Percentiles rank a stretch among this genome's conserved stretches.
These are phyloP conservation scores for Syzygium oleosum DNA, from an alignment of 345 rosid genomes.

Conservation along the genomic window DNA sequence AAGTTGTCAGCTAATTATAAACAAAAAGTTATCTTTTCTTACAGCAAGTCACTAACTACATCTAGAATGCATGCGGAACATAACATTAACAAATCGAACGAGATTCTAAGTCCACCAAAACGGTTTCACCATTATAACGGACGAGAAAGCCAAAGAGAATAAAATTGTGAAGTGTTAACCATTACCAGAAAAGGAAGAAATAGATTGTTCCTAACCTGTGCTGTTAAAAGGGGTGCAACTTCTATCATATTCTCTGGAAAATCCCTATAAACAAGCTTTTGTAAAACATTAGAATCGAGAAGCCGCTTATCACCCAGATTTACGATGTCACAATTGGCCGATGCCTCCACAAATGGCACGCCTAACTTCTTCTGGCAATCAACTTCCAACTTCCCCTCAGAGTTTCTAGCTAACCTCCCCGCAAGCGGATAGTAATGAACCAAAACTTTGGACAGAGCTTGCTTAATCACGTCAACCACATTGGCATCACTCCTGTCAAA, in stretches of 20 bases:
- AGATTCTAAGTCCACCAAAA: neutral
- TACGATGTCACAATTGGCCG: conserved; percentile 23
- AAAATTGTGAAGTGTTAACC: neutral
- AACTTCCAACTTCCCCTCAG: conserved; percentile 17
- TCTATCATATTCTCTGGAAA: neutral
- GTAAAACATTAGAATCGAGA: neutral
- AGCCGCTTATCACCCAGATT: conserved; percentile 11
- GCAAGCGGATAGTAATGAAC: conserved; percentile 53
- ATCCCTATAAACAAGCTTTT: neutral
- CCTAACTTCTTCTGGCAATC: conserved; percentile 24
- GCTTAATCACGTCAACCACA: conserved; percentile 21
- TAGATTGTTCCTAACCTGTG: neutral
- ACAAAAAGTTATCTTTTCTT: conserved; percentile 17
- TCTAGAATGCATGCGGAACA: neutral
- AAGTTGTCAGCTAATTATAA: no score
- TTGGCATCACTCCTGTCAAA: neutral
- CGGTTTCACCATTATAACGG: no score
- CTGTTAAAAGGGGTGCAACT: neutral
- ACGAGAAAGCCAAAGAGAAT: no score
- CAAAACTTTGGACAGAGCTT: conserved; percentile 44
- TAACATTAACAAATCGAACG: conserved; percentile 8
- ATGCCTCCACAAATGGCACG: conserved; percentile 41
- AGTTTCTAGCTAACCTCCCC: conserved; percentile 35
- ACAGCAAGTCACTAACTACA: conserved; percentile 9
- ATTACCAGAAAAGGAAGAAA: neutral